Conservation (phyloP, 495 filamentous ascomycete genomes). For the Hypoxylon fragiforme region DNA sequence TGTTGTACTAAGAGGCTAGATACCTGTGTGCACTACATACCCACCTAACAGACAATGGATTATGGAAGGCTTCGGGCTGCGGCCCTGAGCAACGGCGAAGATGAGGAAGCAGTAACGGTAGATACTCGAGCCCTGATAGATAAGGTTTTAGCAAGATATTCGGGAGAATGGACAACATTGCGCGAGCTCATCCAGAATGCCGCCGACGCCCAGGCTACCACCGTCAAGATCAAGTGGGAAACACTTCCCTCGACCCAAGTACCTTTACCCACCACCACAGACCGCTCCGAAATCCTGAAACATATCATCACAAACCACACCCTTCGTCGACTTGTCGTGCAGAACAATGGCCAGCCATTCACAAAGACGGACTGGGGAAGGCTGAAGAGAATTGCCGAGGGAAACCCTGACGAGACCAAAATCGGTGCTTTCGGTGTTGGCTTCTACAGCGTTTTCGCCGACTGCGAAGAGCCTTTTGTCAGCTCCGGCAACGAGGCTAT, state of each 20-base stretch:
- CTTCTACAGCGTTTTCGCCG: constrained; percentile 98
- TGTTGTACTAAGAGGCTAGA: constrained; percentile 10
- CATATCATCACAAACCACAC: constrained; percentile 84
- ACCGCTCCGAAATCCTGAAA: constrained; percentile 71
- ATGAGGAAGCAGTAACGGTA: constrained; percentile 97
- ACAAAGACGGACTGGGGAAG: constrained; percentile 87
- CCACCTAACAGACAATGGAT: constrained; percentile 57
- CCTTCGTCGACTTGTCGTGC: constrained; percentile 76
- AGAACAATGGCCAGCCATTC: constrained; percentile 88
- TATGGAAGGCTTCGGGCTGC: constrained; percentile 82
- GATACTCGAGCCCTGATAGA: constrained; percentile 96
- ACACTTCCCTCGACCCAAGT: constrained; percentile 78
- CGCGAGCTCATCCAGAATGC: constrained; percentile 98
- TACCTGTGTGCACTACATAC: not conserved
- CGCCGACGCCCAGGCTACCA: constrained; percentile 88
- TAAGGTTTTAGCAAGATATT: constrained; percentile 94
- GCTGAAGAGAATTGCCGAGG: constrained; percentile 94
- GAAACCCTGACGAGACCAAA: constrained; percentile 97
- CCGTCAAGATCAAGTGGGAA: constrained; percentile 88
- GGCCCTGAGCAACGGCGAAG: constrained; percentile 80
- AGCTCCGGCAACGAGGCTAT: constrained; percentile 88
- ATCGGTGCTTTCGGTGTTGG: constrained; percentile 98
- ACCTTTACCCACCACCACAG: constrained; percentile 68
- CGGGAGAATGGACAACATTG: constrained; percentile 84
- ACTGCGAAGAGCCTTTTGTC: constrained; percentile 96